Base-by-base conservation (phyloP, 306 rosid species). In the Herpetospermum pedunculosum region DNA sequence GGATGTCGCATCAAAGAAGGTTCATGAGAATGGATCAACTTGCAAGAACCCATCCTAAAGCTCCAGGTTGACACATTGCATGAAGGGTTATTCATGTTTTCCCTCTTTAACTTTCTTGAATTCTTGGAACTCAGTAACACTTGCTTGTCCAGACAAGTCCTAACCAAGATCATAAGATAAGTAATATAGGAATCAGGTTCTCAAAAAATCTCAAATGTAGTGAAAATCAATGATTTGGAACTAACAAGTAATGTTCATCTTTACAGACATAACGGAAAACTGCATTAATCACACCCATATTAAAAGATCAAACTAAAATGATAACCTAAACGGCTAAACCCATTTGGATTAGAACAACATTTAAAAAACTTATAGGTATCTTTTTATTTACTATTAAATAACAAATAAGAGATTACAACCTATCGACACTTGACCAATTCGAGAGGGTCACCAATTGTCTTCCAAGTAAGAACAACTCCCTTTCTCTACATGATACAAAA, bases 61-160 rank as follows among this genome's bases (percentile, higher is more conserved):
- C 72, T 80, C 70, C 47, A 29, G 26, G 50, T 9, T 60, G 69
- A 49, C 48, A 69, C 52, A 62, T 60, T 32, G 62, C 53, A 25
- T 6, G 76, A 80, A 71, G 55, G 59, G 44, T 12, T 78, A 76
- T 53, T 23, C 48, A 73, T 7, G 70, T 70, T 77, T 77, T 76
- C 78, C 70, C 63, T 47, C 53, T 76, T 73, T 21, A 80, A 15
- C 28, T 82, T 41, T 72, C 59, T 77, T 75, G 52, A 37, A 54
- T 19, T 46, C 58, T 78, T 73, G 7, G 73, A 54, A 38, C 52
- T 25, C 71, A 77, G 78, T 58, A 79, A 47, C 3, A 70, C 62
- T 54, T 77, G 76, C 38, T 80, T 77, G 48, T 60, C 78, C 76
- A 77, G 83, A 74, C 60, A 79, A 75, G 72, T 74, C 74, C 90